phyloP scores from a whole-genome alignment of 2,329 filamentous ascomycete genomes.

The Talaromyces sp. region DNA sequence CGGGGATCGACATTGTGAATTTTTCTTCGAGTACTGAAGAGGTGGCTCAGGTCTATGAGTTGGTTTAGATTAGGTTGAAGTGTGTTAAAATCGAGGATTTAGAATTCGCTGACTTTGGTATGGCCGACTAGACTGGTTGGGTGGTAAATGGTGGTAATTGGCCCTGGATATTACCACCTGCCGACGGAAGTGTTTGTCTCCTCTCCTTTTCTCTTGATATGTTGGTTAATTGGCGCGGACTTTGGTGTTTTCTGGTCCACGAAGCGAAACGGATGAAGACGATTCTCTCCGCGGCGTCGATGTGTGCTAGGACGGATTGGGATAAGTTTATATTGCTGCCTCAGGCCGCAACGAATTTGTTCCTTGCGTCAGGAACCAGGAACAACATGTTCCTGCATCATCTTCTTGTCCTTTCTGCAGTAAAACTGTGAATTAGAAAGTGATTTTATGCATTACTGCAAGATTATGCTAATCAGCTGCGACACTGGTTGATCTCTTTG shows the following conservation, averaged over 20 bases:
- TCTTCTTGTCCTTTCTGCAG: not conserved
- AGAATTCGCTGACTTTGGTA: not conserved
- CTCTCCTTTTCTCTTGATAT: not conserved
- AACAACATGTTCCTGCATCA: not conserved
- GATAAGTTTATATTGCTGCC: not conserved
- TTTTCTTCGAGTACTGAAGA: not conserved
- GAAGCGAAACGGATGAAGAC: not conserved
- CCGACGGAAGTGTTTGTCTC: not conserved
- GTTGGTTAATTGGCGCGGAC: not conserved
- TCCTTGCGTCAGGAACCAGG: not conserved
- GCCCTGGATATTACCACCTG: not conserved
- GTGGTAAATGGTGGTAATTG: not conserved
- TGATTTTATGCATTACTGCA: no score
- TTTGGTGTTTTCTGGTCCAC: not conserved
- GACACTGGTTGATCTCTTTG: no score
- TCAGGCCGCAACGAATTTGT: not conserved
- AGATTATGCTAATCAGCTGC: not conserved
- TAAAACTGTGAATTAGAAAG: no score
- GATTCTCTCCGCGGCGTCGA: not conserved
- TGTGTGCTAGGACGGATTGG: not conserved
- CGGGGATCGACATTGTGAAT: conserved; percentile 21
- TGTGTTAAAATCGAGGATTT: no score
- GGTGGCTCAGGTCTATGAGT: not conserved
- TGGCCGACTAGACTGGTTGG: not conserved
- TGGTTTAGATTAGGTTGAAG: not conserved